phyloP scores from a whole-genome alignment of 768 basidiomycete species.

The Suillus americanus region DNA sequence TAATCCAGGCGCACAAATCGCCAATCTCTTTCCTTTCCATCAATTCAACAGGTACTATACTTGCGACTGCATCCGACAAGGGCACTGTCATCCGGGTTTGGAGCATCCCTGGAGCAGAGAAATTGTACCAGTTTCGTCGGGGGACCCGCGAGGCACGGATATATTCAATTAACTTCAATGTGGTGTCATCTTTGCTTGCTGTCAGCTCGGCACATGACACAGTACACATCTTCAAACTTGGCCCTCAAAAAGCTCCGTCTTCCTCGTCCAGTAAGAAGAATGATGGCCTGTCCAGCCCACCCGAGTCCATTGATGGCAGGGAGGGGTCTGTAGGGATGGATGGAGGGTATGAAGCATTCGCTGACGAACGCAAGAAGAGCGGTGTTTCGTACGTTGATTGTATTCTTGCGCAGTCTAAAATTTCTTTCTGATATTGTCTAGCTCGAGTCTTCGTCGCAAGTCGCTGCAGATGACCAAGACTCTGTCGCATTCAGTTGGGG shows the following conservation, averaged over 20 bases:
- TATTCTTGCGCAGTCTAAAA: constrained; percentile 5
- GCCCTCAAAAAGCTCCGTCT: constrained; percentile 21
- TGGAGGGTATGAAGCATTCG: constrained; percentile 82
- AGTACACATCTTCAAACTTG: constrained; percentile 94
- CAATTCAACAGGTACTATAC: constrained; percentile 82
- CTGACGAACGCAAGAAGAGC: constrained; percentile 70
- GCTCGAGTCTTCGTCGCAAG: constrained; percentile 59
- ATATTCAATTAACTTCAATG: constrained; percentile 84
- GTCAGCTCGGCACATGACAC: constrained; percentile 93
- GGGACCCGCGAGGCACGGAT: constrained; percentile 88
- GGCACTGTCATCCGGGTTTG: constrained; percentile 98
- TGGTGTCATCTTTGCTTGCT: constrained; percentile 77
- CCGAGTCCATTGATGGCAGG: constrained; percentile 63
- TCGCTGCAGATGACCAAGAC: constrained; percentile 76
- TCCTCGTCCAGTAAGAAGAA: constrained; percentile 17
- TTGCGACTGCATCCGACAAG: constrained; percentile 92
- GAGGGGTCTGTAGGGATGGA: constrained; percentile 54
- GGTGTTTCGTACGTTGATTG: constrained; percentile 51
- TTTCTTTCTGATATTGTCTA: constrained; percentile 6
- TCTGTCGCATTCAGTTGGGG: constrained; percentile 76
- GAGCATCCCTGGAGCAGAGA: constrained; percentile 87
- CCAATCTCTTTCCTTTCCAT: constrained; percentile 87
- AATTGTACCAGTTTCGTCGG: constrained; percentile 91
- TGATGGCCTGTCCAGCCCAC: constrained; percentile 51
- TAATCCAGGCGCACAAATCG: constrained; percentile 95